phyloP scores from a whole-genome alignment of 2,329 filamentous ascomycete species.

The Talaromyces sp. region DNA sequence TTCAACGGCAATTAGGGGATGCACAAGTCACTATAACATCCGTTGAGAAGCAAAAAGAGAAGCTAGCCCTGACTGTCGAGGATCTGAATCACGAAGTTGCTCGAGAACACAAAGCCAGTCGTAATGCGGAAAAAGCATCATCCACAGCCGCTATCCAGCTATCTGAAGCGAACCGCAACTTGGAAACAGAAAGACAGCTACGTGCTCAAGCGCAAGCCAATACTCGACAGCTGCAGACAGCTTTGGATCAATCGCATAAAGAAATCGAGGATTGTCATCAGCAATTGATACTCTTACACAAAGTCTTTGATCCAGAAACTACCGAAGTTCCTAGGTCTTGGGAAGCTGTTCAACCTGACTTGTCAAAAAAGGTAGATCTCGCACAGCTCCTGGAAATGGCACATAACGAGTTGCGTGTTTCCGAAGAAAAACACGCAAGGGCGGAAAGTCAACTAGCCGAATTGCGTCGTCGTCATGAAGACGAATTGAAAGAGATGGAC shows the following conservation, averaged over 20 bases:
- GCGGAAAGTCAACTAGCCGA: slow-evolving; percentile 80
- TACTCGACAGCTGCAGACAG: slow-evolving; percentile 70
- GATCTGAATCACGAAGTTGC: slow-evolving; percentile 90
- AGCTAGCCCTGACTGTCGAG: slow-evolving; percentile 79
- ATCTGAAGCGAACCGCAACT: slow-evolving; percentile 79
- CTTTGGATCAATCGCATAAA: slow-evolving; percentile 71
- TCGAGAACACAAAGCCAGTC: slow-evolving; percentile 80
- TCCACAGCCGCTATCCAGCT: slow-evolving; percentile 76
- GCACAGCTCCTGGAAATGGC: slow-evolving; percentile 80
- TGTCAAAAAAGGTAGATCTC: slow-evolving; percentile 65
- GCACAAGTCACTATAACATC: slow-evolving; percentile 75
- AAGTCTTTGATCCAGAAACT: slow-evolving; percentile 75
- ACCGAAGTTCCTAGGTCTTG: slow-evolving; percentile 60
- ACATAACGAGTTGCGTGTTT: slow-evolving; percentile 81
- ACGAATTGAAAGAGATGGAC: slow-evolving; percentile 63
- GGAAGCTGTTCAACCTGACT: slow-evolving; percentile 64
- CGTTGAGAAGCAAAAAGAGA: slow-evolving; percentile 91
- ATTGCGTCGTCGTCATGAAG: slow-evolving; percentile 66
- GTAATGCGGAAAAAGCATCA: slow-evolving; percentile 83
- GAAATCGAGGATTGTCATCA: slow-evolving; percentile 76
- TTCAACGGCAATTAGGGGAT: slow-evolving; percentile 80
- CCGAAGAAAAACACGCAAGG: slow-evolving; percentile 71
- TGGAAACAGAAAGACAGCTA: slow-evolving; percentile 85
- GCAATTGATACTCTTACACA: slow-evolving; percentile 76
- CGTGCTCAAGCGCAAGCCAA: slow-evolving; percentile 81